A percentile compares a stretch with the other conserved stretches of the same genome.
These are phyloP conservation scores for Cynanchum wilfordii DNA, from an alignment of 257 asterid species.

Conservation along the genomic window DNA sequence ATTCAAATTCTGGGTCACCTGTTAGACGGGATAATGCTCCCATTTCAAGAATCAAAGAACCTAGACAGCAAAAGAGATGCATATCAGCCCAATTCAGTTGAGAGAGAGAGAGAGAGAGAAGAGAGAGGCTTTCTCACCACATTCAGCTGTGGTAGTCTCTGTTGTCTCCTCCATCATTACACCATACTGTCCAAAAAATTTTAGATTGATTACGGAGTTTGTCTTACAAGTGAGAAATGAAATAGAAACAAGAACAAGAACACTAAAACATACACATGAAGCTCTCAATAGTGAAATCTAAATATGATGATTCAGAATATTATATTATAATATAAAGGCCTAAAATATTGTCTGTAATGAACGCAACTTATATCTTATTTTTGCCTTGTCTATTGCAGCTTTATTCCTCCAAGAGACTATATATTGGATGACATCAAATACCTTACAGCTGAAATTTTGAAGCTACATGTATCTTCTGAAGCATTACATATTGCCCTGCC, in stretches of 20 bases:
- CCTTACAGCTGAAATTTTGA: background rate
- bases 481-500: background rate
- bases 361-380: background rate
- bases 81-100: slow-evolving; percentile 18
- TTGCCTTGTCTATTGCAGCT: background rate
- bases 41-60: slow-evolving; percentile 98
- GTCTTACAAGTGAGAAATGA: slow-evolving; percentile 19
- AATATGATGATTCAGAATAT: background rate
- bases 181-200: slow-evolving; percentile 66
- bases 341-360: background rate
- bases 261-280: background rate
- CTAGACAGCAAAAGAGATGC: slow-evolving; percentile 30
- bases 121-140: slow-evolving; percentile 52
- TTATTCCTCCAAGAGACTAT: background rate
- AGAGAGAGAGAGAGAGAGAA: slow-evolving; percentile 7
- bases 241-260: background rate
- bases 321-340: background rate
- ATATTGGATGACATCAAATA: background rate
- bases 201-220: slow-evolving; percentile 23
- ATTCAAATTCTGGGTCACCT: slow-evolving; percentile 81
- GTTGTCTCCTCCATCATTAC: slow-evolving; percentile 80
- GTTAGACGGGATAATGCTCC: slow-evolving; percentile 90
- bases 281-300: background rate
- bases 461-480: background rate
- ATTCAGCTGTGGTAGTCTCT: slow-evolving; percentile 94